Evolutionary conservation across 1,284 basidiomycete species (phyloP), one percentile per base, ranked within the genome.

Genomic region (Malassezia nana): DNA sequence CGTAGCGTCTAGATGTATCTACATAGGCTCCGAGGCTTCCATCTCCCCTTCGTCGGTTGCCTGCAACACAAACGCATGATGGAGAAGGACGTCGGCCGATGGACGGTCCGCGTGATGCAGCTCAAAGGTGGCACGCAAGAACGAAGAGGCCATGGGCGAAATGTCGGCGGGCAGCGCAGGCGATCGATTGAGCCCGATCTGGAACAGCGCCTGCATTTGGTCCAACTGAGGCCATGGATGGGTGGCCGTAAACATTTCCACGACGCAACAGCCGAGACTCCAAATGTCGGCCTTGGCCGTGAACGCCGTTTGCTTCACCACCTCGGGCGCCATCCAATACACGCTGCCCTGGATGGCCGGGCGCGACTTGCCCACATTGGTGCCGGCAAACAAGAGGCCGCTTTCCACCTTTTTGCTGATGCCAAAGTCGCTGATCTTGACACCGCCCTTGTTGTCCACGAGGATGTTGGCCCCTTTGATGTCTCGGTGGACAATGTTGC

Each of bases 391-490:
- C 20, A 56, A 38, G 43, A 42, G 58, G 33, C 65, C 91, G 26
- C 86, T 88, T 74, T 95, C 89, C 29, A 90, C 86, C 76, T 94
- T 94, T 78, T 98, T 99, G 18, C 89, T 92, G 66, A 99, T 96
- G 62, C 94, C 94, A 68, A 98, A 99, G 76, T 98, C 94, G 4
- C 88, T 91, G 41, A 98, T 96, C 77, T 98, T 98, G 78, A 96
- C 86, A 9, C 89, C 89, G 7, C 91, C 90, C 76, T 94, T 95
- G 78, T 96, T 96, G 75, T 98, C 92, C 10, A 96, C 91, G 50
- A 98, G 81, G 55, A 98, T 94, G 74, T 98, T 96, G 38, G 88
- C 92, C 22, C 92, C 92, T 70, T 96, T 98, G 78, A 98, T 96
- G 70, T 98, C 92, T 24, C 92, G 86, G 75, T 98, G 92, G 54